Conservation (phyloP, 805 yeast species). For the Kurtzmaniella cleridarum region DNA sequence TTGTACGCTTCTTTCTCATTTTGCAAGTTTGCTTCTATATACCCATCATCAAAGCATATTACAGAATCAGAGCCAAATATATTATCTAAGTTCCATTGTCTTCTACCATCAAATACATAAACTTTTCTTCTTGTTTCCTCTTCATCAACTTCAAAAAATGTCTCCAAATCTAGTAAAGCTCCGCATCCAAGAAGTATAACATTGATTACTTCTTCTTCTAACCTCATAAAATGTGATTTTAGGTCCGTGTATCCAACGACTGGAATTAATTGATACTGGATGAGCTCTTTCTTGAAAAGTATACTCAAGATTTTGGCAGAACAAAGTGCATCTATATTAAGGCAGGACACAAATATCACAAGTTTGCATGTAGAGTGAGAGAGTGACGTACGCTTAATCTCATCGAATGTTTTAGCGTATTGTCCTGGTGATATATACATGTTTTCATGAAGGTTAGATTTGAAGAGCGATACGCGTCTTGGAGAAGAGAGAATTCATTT, state of each 20-base stretch:
- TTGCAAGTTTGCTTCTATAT: conserved; percentile 51
- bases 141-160: conserved; percentile 56
- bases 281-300: conserved; percentile 70
- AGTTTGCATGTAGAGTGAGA: conserved; percentile 91
- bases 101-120: conserved; percentile 82
- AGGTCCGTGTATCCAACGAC: conserved; percentile 88
- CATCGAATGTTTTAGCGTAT: conserved; percentile 62
- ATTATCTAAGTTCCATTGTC: conserved; percentile 97
- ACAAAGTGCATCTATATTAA: conserved; percentile 88
- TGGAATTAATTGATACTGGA: conserved; percentile 86
- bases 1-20: conserved; percentile 61
- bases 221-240: conserved; percentile 49
- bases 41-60: conserved; percentile 84
- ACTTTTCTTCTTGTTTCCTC: conserved; percentile 47
- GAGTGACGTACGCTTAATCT: conserved; percentile 63
- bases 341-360: conserved; percentile 82
- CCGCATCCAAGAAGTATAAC: conserved; percentile 89
- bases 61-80: conserved; percentile 77
- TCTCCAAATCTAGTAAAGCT: conserved; percentile 80
- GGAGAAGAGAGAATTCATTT: too few relatives aligned
- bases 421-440: conserved; percentile 77
- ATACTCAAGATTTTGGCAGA: conserved; percentile 72
- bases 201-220: conserved; percentile 73
- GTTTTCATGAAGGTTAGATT: background rate
- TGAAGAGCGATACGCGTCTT: too few relatives aligned